These are phyloP conservation scores for Phytophthora vignae DNA, from an alignment of 352 stramenopile species.

Conservation along the genomic window DNA sequence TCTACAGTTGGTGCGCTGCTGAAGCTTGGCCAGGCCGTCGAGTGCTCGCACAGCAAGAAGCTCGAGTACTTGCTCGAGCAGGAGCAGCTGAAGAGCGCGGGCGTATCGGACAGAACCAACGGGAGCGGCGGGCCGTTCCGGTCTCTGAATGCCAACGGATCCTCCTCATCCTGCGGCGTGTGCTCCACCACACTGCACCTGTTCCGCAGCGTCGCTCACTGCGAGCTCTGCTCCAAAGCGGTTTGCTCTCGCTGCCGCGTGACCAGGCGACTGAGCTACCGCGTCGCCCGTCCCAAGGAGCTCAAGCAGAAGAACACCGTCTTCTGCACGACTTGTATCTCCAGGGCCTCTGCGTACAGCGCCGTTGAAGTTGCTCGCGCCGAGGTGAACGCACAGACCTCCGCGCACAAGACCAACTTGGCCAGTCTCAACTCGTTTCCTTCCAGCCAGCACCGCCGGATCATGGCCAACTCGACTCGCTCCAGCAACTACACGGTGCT, in stretches of 20 bases:
- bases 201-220: slow-evolving; percentile 41
- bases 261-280: slow-evolving; percentile 52
- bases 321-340: slow-evolving; percentile 58
- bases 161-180: slow-evolving; percentile 30
- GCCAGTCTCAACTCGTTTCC: slow-evolving; percentile 41
- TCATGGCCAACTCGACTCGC: slow-evolving; percentile 20
- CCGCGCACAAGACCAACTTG: slow-evolving; percentile 6
- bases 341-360: slow-evolving; percentile 43
- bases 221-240: slow-evolving; percentile 44
- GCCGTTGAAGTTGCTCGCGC: slow-evolving; percentile 48
- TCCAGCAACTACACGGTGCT: slow-evolving; percentile 26
- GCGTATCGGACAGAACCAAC: slow-evolving; percentile 14
- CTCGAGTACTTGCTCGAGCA: slow-evolving; percentile 58
- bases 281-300: slow-evolving; percentile 42
- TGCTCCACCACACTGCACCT: slow-evolving; percentile 33
- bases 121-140: slow-evolving; percentile 20
- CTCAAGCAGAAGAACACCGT: slow-evolving; percentile 54
- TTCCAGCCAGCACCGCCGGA: slow-evolving; percentile 16
- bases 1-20: slow-evolving; percentile 52
- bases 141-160: slow-evolving; percentile 1
- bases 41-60: slow-evolving; percentile 75
- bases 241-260: slow-evolving; percentile 53
- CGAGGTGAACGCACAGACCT: slow-evolving; percentile 36
- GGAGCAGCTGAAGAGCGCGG: slow-evolving; percentile 31
- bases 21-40: slow-evolving; percentile 39